Evolutionary conservation across 345 rosid species (phyloP).

Genomic region (Litchi chinensis): DNA sequence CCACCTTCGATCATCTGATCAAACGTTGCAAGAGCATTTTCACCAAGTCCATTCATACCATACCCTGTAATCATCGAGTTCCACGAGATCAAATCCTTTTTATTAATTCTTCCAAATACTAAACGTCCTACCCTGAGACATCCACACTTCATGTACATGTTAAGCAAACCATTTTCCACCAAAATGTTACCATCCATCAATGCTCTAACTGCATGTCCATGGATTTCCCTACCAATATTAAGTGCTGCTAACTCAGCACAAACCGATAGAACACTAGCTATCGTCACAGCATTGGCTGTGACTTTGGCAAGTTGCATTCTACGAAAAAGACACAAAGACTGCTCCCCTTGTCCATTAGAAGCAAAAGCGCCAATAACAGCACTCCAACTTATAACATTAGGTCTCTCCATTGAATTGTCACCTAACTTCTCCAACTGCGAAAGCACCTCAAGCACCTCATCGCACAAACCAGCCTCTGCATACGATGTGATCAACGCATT

Average conservation of each 20-base stretch:
- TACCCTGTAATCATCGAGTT: conserved; percentile 68
- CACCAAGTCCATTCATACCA: conserved; percentile 68
- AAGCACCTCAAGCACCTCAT: conserved; percentile 56
- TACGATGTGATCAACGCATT: conserved; percentile 65
- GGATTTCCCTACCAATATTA: conserved; percentile 63
- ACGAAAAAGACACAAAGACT: conserved; percentile 55
- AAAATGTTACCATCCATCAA: conserved; percentile 52
- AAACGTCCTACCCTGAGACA: conserved; percentile 43
- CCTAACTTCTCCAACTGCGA: conserved; percentile 45
- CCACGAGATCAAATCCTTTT: conserved; percentile 60
- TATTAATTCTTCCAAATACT: conserved; percentile 49
- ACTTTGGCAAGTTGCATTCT: conserved; percentile 52
- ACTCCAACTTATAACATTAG: conserved; percentile 75
- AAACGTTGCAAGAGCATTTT: conserved; percentile 50
- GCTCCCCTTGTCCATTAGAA: conserved; percentile 50
- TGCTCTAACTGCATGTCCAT: conserved; percentile 60
- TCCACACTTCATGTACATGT: conserved; percentile 77
- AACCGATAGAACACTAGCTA: conserved; percentile 57
- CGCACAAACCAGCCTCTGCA: conserved; percentile 56
- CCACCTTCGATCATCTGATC: conserved; percentile 55
- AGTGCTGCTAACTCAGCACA: conserved; percentile 67
- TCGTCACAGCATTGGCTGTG: conserved; percentile 54
- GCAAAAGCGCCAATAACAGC: conserved; percentile 69
- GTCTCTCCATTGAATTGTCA: conserved; percentile 33
- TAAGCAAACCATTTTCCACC: conserved; percentile 66